Base-by-base conservation (phyloP, 176 grass and related monocot genomes). In the Tillandsia leiboldiana region DNA sequence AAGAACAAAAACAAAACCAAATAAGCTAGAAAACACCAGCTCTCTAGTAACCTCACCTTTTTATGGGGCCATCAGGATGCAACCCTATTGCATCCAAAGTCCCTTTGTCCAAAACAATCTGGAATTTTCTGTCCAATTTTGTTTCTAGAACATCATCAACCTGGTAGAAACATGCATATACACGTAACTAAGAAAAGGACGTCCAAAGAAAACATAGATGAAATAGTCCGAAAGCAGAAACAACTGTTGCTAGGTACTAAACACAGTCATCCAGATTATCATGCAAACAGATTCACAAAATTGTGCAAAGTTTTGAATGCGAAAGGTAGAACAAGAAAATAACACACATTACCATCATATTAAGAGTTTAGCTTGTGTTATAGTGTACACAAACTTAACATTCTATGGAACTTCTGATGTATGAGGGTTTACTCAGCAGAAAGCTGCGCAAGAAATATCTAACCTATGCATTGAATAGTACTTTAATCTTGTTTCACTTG, bases 71-170 rank as follows among this genome's bases (percentile, higher is more conserved):
- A 61, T 99, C 89, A 26, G 94, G 89, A 87, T 99, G 94, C 71
- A 93, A 80, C 28, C 94, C 89, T 29, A 97, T 97, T 58, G 87
- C 94, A 74, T 97, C 94, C 72, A 97, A 78, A 53, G 94, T 90
- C 33, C 94, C 94, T 90, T 97, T 97, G 67, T 97, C 94, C 48
- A 79, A 85, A 65, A 93, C 79, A 79, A 97, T 76, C 78, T 85
- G 81, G 64, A 90, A 93, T 77, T 80, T 92, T 75, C 72, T 83
- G 57, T 93, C 84, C 84, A 97, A 78, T 78, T 97, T 97, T 51
- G 89, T 90, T 64, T 93, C 89, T 77, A 97, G 69, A 73, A 97
- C 64, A 80, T 97, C 86, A 81, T 97, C 94, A 70, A 93, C 94
- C 89, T 97, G 64, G 57, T 23, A 73, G 1, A 79, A 63, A 62